These are phyloP conservation scores for Cajanus cajan DNA, from an alignment of 306 rosid species.

Conservation along the genomic window DNA sequence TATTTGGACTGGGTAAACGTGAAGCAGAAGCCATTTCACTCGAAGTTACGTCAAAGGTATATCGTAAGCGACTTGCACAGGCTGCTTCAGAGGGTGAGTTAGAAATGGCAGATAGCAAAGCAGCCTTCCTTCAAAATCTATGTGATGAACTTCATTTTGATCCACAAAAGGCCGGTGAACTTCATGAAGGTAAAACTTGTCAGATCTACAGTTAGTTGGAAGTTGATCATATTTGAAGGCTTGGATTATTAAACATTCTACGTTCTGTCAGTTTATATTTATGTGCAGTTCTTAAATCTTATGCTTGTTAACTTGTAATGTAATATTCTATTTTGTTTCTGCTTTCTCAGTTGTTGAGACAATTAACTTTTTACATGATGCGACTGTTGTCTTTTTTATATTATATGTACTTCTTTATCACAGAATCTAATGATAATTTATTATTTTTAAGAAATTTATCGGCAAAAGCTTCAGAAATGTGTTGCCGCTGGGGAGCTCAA, in stretches of 20 bases:
- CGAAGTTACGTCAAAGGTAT: constrained; percentile 74
- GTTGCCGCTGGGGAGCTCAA: constrained; percentile 85
- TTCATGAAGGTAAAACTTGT: constrained; percentile 76
- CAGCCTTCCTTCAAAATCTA: constrained; percentile 87
- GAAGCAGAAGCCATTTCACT: constrained; percentile 79
- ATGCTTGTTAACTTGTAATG: neutral
- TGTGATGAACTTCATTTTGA: constrained; percentile 86
- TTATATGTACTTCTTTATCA: constrained; percentile 16
- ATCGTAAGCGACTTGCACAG: constrained; percentile 78
- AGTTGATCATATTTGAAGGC: constrained; percentile 12
- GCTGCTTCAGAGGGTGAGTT: constrained; percentile 67
- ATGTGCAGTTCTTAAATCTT: constrained; percentile 2
- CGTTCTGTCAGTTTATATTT: constrained; percentile 4
- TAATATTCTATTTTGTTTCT: neutral
- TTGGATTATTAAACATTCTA: neutral
- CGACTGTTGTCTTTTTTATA: neutral
- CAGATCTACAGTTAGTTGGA: neutral
- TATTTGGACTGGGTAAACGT: constrained; percentile 91
- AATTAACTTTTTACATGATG: neutral
- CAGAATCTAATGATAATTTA: constrained; percentile 31
- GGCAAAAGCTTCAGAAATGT: constrained; percentile 93
- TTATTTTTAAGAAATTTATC: constrained; percentile 73
- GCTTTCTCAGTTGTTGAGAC: constrained; percentile 5
- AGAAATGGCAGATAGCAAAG: constrained; percentile 94
- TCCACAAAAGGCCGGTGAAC: constrained; percentile 83